A percentile compares a stretch with the other conserved stretches of the same genome.
phyloP scores from a whole-genome alignment of 1,139 yeast genomes.

The Zygoascus sp. region DNA sequence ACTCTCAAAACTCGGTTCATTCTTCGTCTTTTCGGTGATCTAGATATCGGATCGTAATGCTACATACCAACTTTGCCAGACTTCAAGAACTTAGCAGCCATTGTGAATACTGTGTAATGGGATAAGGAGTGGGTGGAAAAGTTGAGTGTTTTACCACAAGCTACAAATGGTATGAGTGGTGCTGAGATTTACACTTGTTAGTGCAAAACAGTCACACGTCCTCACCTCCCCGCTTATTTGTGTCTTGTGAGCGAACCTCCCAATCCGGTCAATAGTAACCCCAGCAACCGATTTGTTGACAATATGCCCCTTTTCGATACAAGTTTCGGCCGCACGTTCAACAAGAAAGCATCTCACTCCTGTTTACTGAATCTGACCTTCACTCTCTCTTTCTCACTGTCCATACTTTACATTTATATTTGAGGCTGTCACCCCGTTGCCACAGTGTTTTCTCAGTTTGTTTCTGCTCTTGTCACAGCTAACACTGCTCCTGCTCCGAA shows the following conservation, averaged over 20 bases:
- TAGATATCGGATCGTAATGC: conserved; percentile 6
- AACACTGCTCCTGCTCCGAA: background rate
- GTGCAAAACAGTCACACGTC: background rate
- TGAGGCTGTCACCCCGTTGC: conserved; percentile 1
- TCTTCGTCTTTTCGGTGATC: no score
- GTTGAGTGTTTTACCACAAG: conserved; percentile 5
- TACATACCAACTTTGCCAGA: conserved; percentile 99
- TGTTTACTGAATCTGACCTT: background rate
- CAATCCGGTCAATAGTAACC: background rate
- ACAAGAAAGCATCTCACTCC: background rate
- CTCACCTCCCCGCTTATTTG: background rate
- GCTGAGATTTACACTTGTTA: conserved; percentile 2
- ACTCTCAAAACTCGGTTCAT: no score
- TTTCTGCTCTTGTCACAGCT: background rate
- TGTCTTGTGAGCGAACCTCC: background rate
- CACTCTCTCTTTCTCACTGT: no score
- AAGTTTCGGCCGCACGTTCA: background rate
- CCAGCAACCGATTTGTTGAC: conserved; percentile 5
- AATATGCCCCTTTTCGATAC: conserved; percentile 2
- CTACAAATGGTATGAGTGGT: conserved; percentile 10
- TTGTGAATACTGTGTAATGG: conserved; percentile 15
- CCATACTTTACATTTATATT: background rate
- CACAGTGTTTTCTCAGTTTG: conserved; percentile 8
- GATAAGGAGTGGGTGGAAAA: conserved; percentile 11
- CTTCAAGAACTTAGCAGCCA: conserved; percentile 84